Evolutionary conservation across 2,329 filamentous ascomycete species (phyloP).

Genomic region (Peltaster fructicola): DNA sequence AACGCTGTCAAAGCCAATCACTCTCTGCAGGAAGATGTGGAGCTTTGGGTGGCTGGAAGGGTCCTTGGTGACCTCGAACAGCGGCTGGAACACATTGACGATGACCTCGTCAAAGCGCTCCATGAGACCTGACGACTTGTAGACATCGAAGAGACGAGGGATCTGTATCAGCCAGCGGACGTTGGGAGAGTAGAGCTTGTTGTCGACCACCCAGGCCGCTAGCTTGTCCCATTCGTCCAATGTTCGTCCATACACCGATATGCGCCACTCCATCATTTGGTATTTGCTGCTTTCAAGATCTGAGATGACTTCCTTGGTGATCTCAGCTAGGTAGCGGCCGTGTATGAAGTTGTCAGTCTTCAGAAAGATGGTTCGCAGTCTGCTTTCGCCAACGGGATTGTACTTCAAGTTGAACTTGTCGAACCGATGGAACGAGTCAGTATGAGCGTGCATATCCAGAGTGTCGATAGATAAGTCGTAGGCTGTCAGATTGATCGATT

Average conservation of each 20-base stretch:
- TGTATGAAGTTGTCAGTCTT: slow-evolving; percentile 98
- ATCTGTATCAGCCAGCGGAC: slow-evolving; percentile 95
- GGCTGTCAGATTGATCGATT: slow-evolving; percentile 90
- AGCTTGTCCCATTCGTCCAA: slow-evolving; percentile 96
- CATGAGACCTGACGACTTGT: slow-evolving; percentile 78
- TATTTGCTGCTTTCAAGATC: slow-evolving; percentile 98
- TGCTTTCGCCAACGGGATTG: slow-evolving; percentile 90
- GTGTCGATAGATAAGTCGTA: slow-evolving; percentile 98
- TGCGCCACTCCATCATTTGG: slow-evolving; percentile 98
- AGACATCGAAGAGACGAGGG: slow-evolving; percentile 85
- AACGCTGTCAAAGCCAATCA: slow-evolving; percentile 93
- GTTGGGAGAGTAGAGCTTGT: slow-evolving; percentile 95
- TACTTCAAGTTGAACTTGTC: slow-evolving; percentile 99
- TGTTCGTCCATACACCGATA: slow-evolving; percentile 86
- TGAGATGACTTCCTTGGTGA: slow-evolving; percentile 92
- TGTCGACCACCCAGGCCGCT: slow-evolving; percentile 91
- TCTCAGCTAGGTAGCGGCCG: slow-evolving; percentile 87
- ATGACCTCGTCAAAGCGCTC: slow-evolving; percentile 79
- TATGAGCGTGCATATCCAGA: slow-evolving; percentile 97
- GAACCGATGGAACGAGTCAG: slow-evolving; percentile 94
- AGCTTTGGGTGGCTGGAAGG: slow-evolving; percentile 78
- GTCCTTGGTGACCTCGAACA: slow-evolving; percentile 86
- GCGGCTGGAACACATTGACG: slow-evolving; percentile 75
- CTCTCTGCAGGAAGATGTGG: slow-evolving; percentile 82
- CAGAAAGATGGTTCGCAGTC: slow-evolving; percentile 89